phyloP scores from a whole-genome alignment of 768 basidiomycete genomes.

The Collybia sp. region DNA sequence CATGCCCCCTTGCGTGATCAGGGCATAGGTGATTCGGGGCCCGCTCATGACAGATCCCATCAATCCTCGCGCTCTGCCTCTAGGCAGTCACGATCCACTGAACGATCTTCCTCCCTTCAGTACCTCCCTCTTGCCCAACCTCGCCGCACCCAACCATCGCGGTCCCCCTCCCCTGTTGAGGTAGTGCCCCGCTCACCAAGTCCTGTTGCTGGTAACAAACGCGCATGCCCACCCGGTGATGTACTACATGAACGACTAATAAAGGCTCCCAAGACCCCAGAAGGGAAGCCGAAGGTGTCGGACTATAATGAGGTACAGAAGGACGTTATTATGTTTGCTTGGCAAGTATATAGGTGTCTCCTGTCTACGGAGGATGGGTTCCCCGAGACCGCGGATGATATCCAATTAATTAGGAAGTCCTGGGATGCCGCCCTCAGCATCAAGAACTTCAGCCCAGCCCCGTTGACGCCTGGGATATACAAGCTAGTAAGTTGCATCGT shows the following conservation, averaged over 20 bases:
- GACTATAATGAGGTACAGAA: constrained; percentile 12
- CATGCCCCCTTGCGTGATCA: too few species aligned
- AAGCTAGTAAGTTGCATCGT: constrained; percentile 14
- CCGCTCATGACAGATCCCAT: too few species aligned
- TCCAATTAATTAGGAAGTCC: constrained; percentile 4
- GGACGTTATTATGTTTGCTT: constrained; percentile 14
- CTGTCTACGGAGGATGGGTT: constrained; percentile 14
- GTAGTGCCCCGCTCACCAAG: too few species aligned
- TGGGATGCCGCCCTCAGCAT: constrained; percentile 10
- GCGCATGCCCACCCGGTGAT: neutral
- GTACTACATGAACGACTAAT: neutral
- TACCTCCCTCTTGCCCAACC: too few species aligned
- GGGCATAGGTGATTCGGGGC: too few species aligned
- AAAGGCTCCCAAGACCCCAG: neutral
- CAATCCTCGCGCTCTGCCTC: too few species aligned
- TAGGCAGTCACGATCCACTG: too few species aligned
- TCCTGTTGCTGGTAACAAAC: neutral
- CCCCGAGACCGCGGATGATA: constrained; percentile 12
- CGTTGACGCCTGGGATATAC: constrained; percentile 7
- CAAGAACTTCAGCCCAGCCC: constrained; percentile 1
- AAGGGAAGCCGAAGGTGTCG: constrained; percentile 11
- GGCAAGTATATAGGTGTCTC: constrained; percentile 8
- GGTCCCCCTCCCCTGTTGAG: too few species aligned
- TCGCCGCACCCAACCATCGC: too few species aligned
- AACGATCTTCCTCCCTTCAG: too few species aligned